Evolutionary conservation across 2,329 filamentous ascomycete genomes (phyloP).

Genomic region (Arthrinium phaeospermum): DNA sequence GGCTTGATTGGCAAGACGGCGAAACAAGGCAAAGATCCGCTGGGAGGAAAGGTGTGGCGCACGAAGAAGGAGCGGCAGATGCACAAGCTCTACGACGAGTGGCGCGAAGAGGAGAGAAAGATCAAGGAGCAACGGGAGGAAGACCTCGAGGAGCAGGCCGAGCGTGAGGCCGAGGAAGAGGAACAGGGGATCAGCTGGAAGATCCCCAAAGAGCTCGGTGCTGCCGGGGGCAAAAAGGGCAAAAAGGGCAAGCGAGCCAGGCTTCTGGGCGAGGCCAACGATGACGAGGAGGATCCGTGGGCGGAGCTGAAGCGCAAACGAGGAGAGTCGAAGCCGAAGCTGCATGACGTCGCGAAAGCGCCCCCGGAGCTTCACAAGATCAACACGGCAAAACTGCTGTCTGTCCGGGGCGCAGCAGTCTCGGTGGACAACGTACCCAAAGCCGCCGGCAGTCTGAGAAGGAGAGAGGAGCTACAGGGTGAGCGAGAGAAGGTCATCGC

Average conservation of each 20-base stretch:
- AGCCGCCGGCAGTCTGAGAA: slow-evolving; percentile 71
- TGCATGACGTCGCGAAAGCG: slow-evolving; percentile 71
- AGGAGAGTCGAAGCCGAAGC: slow-evolving; percentile 57
- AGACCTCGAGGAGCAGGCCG: slow-evolving; percentile 67
- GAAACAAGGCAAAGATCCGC: slow-evolving; percentile 66
- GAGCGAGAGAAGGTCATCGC: slow-evolving; percentile 75
- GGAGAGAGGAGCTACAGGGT: slow-evolving; percentile 74
- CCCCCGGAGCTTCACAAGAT: slow-evolving; percentile 74
- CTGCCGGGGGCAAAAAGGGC: slow-evolving; percentile 46
- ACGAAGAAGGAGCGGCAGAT: slow-evolving; percentile 88
- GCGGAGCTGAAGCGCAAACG: slow-evolving; percentile 71
- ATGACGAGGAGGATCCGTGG: slow-evolving; percentile 76
- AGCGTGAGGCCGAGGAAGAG: slow-evolving; percentile 65
- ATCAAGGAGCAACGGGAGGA: slow-evolving; percentile 69
- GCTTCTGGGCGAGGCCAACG: slow-evolving; percentile 48
- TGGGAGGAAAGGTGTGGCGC: slow-evolving; percentile 69
- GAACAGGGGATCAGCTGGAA: slow-evolving; percentile 57
- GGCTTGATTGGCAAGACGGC: slow-evolving; percentile 69
- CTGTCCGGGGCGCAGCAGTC: slow-evolving; percentile 67
- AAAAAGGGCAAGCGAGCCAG: slow-evolving; percentile 49
- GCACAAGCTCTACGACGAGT: slow-evolving; percentile 80
- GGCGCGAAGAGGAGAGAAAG: slow-evolving; percentile 70
- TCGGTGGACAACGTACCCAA: slow-evolving; percentile 73
- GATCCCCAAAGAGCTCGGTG: slow-evolving; percentile 49
- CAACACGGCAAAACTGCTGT: slow-evolving; percentile 67